These are phyloP conservation scores for Cryphonectria parasitica DNA, from an alignment of 2,329 filamentous ascomycete species.

Conservation along the genomic window DNA sequence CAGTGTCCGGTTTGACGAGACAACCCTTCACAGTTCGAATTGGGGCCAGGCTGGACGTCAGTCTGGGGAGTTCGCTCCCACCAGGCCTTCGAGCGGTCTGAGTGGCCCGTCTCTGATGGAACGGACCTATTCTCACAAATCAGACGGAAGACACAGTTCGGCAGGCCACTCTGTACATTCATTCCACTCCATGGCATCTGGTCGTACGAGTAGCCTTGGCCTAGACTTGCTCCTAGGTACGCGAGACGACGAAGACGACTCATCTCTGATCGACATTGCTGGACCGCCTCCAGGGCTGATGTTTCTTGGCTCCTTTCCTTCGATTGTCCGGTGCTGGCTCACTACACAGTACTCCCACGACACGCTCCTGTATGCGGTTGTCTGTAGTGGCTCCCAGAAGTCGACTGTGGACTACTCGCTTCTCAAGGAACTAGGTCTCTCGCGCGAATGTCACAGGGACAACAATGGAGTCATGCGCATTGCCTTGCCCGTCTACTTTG, in stretches of 20 bases:
- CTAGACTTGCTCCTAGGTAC: constrained; percentile 71
- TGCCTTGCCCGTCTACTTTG: constrained; percentile 82
- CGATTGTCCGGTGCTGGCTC: constrained; percentile 95
- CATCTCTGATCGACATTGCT: constrained; percentile 70
- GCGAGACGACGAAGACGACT: constrained; percentile 48
- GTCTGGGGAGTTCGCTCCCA: constrained; percentile 79
- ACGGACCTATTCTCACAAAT: constrained; percentile 90
- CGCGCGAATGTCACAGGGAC: constrained; percentile 66
- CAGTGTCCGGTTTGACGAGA: constrained; percentile 97
- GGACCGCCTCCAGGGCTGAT: constrained; percentile 83
- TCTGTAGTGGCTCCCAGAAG: constrained; percentile 89
- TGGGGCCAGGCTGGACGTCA: constrained; percentile 82
- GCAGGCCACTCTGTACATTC: constrained; percentile 77
- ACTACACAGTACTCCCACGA: constrained; percentile 88
- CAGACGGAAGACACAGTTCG: constrained; percentile 92
- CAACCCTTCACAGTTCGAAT: constrained; percentile 83
- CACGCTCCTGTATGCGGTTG: constrained; percentile 84
- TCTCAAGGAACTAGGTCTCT: constrained; percentile 73
- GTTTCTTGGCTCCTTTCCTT: constrained; percentile 84
- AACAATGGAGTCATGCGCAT: constrained; percentile 70
- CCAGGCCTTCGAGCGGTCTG: constrained; percentile 78
- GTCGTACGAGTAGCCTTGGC: constrained; percentile 85
- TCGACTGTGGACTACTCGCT: constrained; percentile 80
- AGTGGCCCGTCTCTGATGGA: constrained; percentile 83
- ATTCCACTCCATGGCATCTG: constrained; percentile 72